These are phyloP conservation scores for Grammothele lineata DNA, from an alignment of 768 basidiomycete genomes.

Conservation along the genomic window DNA sequence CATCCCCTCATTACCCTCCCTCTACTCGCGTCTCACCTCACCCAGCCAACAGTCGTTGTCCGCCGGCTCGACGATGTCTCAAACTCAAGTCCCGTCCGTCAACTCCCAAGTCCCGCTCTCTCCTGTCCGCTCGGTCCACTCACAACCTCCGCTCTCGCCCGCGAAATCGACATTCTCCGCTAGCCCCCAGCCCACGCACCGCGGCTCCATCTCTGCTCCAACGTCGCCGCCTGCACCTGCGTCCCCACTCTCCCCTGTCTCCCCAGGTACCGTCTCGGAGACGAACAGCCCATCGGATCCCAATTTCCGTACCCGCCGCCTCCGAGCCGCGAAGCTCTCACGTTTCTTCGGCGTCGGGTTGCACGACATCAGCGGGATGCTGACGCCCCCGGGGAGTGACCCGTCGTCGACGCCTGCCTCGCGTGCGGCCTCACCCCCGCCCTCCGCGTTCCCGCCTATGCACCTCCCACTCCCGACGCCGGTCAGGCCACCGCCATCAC, in stretches of 20 bases:
- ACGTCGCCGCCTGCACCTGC: constrained; percentile 4
- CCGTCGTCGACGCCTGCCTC: too few species aligned
- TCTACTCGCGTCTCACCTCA: neutral
- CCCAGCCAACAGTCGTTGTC: constrained; percentile 8
- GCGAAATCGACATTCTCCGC: neutral
- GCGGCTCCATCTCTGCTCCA: neutral
- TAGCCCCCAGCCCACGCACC: neutral
- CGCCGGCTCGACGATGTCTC: neutral
- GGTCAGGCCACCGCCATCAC: neutral
- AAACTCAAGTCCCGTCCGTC: neutral
- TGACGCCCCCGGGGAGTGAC: constrained; percentile 9
- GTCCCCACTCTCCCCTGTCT: neutral
- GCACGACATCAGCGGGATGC: constrained; percentile 35
- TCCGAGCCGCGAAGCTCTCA: constrained; percentile 49
- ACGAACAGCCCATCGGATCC: constrained; percentile 7
- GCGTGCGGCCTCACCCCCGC: neutral
- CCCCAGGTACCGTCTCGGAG: neutral
- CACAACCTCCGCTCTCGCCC: neutral
- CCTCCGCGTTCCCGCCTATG: neutral
- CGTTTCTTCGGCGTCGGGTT: constrained; percentile 55
- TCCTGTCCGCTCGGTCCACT: neutral
- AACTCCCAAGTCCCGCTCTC: constrained; percentile 2
- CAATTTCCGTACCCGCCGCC: constrained; percentile 31
- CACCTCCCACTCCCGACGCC: neutral
- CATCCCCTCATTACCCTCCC: neutral